Base-by-base conservation (phyloP, 805 yeast genomes). In the Ogataea paraovalis region DNA sequence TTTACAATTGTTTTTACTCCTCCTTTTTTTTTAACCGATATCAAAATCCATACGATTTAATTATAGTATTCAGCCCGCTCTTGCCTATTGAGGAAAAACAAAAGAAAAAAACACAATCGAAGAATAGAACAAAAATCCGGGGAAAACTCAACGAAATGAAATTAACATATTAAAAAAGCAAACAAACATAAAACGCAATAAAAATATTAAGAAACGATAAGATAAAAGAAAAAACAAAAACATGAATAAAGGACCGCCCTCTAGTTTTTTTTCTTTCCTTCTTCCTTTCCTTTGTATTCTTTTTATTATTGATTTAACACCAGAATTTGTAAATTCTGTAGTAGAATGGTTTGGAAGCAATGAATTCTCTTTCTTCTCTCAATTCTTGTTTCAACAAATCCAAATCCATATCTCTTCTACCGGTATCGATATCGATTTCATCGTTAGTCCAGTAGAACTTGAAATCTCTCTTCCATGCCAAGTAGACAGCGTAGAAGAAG, bases 341-440 rank as follows among this genome's bases (percentile, higher is more conserved):
- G 60, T 66, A 74, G 52, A 68, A 57, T 46, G 78, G 78, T 59
- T 68, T 76, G 30, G 74, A 48, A 18, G 69, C 72, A 52, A 82
- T 58, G 50, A 59, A 69, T 4, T 71, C 82, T 59, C 65, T 74
- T 61, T 83, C 85, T 62, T 79, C 85, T 7, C 71, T 74, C 44
- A 81, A 63, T 60, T 82, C 85, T 59, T 76, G 82, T 53, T 67
- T 71, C 47, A 82, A 60, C 42, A 77, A 64, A 33, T 82, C 86
- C 50, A 80, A 55, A 57, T 83, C 87, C 21, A 75, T 55, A 39
- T 76, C 79, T 53, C 85, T 74, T 62, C 86, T 76, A 45, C 90
- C 90, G 42, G 79, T 71, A 58, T 79, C 84, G 38, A 83, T 61
- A 54, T 82, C 86, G 55, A 83, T 76, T 30, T 78, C 76, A 39